These are phyloP conservation scores for Globisporangium nagaii DNA, from an alignment of 352 stramenopile species.

Conservation along the genomic window DNA sequence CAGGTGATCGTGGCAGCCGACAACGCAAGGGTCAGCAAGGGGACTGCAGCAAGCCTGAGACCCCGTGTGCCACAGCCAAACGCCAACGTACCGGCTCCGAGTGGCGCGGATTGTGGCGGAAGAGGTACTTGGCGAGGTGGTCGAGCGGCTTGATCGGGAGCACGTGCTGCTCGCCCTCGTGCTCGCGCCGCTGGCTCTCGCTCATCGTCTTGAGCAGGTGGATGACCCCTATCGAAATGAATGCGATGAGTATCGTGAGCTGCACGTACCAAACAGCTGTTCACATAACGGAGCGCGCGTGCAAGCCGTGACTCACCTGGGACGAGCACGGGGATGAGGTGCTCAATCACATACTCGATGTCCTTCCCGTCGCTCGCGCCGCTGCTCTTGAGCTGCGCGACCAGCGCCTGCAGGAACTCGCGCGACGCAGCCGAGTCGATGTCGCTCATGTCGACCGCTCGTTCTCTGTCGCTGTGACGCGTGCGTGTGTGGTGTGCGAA, in stretches of 20 bases:
- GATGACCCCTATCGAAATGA: constrained; percentile 24
- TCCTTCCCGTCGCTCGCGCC: constrained; percentile 20
- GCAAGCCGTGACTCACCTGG: constrained; percentile 47
- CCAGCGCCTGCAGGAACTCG: constrained; percentile 34
- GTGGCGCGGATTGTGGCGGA: constrained; percentile 61
- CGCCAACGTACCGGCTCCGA: constrained; percentile 31
- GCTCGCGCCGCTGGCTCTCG: constrained; percentile 29
- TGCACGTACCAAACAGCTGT: too few relatives aligned
- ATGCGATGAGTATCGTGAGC: neutral
- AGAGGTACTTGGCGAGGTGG: constrained; percentile 59
- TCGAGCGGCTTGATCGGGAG: constrained; percentile 49
- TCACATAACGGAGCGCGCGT: too few relatives aligned
- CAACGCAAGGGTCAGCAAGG: too few relatives aligned
- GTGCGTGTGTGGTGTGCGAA: neutral
- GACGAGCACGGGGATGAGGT: constrained; percentile 50
- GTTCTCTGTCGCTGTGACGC: neutral
- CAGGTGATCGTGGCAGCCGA: too few relatives aligned
- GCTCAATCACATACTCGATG: constrained; percentile 44
- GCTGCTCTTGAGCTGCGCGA: constrained; percentile 25
- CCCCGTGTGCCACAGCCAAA: too few relatives aligned
- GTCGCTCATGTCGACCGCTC: constrained; percentile 6
- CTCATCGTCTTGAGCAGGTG: constrained; percentile 50
- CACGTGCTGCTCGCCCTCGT: constrained; percentile 29
- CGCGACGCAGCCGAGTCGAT: constrained; percentile 29
- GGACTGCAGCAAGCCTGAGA: too few relatives aligned